Evolutionary conservation across 176 grass and related monocot species (phyloP).

Genomic region (Cenchrus americanus): DNA sequence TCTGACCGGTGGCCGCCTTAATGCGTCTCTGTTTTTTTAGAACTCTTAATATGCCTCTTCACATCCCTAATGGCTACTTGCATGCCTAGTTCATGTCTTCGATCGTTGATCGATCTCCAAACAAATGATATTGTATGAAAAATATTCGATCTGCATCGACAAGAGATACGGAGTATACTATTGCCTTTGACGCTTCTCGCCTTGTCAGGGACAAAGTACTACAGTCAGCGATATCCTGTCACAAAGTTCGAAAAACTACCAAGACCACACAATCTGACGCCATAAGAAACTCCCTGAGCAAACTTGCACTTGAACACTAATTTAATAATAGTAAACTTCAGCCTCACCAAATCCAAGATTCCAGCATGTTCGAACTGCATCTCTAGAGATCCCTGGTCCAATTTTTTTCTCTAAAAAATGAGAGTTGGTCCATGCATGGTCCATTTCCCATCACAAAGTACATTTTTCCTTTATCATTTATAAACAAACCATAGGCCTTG

Average conservation of each 20-base stretch:
- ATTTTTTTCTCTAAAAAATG: not conserved
- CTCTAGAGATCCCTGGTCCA: constrained; percentile 30
- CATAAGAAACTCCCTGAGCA: not conserved
- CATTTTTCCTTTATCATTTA: constrained; percentile 1
- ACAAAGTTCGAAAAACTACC: not conserved
- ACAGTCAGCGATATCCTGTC: not conserved
- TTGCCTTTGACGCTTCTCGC: not conserved
- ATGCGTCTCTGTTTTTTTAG: too few species aligned
- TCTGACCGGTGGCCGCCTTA: too few species aligned
- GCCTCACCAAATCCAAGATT: not conserved
- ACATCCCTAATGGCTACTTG: not conserved
- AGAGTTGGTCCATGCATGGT: constrained; percentile 13
- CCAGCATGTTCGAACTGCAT: constrained; percentile 10
- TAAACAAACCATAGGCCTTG: not conserved
- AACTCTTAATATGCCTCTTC: not conserved
- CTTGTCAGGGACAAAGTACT: not conserved
- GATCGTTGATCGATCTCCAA: not conserved
- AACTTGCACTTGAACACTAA: constrained; percentile 36
- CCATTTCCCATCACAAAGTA: constrained; percentile 45
- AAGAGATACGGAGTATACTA: not conserved
- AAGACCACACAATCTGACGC: constrained; percentile 36
- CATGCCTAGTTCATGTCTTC: not conserved
- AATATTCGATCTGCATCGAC: not conserved
- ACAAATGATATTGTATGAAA: not conserved
- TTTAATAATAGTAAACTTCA: constrained; percentile 18